Base-by-base conservation (phyloP, 192 early-diverging fungal genomes). In the Cladochytrium replicatum region DNA sequence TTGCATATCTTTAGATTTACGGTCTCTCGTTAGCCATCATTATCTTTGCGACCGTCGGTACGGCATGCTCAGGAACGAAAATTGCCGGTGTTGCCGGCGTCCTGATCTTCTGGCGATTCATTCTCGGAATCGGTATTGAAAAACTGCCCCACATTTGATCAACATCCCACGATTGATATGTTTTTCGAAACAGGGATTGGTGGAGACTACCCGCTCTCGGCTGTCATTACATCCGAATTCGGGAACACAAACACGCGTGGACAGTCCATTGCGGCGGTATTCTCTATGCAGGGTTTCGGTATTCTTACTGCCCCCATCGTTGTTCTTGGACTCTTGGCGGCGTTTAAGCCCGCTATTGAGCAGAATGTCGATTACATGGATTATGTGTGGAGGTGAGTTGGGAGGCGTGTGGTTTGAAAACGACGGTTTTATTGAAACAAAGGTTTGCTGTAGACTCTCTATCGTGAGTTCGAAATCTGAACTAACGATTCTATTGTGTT, bases 181-280 rank as follows among this genome's bases (percentile, higher is more conserved):
- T n/a, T n/a, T n/a, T n/a, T n/a, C n/a, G n/a, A n/a, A n/a, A n/a
- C n/a, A n/a, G n/a, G n/a, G n/a, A 82, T 93, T 53, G 93, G 93
- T 51, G 89, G 89, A 47, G 90, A 97, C 64, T 97, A 97, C 62
- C 93, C 93, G n/a, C 70, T 96, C 43, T 93, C 91, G 7, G 87
- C 90, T 22, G 85, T 87, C 37, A 93, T 97, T 44, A 89, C 89
- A 21, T 85, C 89, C 41, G 93, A 97, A 74, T 97, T 87, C 57
- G 80, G 89, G 30, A 72, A 80, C 38, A 69, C 81, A 44, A 66
- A 78, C 29, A 75, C 80, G 60, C 82, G 93, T 38, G 93, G 93
- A 45, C 83, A 79, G 60, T 80, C 94, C 77, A 87, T 94, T 45
- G 77, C 73, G 40, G 67, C 69, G 48, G 93, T 93, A 28, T 97